phyloP scores from a whole-genome alignment of 805 yeast genomes.

The Saccharomycopsis fermentans region DNA sequence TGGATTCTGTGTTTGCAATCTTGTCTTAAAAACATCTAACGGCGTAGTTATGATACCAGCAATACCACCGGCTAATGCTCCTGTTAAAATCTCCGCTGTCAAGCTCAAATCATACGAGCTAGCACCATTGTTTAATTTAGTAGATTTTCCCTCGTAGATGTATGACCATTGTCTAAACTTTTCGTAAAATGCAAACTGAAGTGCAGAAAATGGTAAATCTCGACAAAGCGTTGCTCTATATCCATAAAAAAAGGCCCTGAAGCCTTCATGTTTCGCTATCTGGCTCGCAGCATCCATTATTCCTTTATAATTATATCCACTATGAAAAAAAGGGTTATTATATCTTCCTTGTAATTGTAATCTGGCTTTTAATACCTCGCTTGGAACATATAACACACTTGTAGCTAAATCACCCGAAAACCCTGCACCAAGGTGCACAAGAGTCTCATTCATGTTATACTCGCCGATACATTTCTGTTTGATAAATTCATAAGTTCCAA shows the following conservation, averaged over 20 bases:
- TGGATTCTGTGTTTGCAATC: constrained; percentile 81
- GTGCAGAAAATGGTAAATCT: constrained; percentile 91
- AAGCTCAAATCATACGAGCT: constrained; percentile 40
- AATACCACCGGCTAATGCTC: constrained; percentile 92
- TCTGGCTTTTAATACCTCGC: constrained; percentile 89
- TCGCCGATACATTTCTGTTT: constrained; percentile 63
- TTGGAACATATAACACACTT: constrained; percentile 84
- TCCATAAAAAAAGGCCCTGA: constrained; percentile 70
- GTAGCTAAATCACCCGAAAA: constrained; percentile 89
- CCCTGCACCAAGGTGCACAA: constrained; percentile 76
- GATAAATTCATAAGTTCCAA: constrained; percentile 77
- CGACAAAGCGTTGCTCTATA: constrained; percentile 89
- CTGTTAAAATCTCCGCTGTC: constrained; percentile 63
- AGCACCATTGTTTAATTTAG: constrained; percentile 25
- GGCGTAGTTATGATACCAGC: constrained; percentile 90
- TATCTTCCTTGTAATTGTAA: constrained; percentile 83
- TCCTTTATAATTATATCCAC: constrained; percentile 84
- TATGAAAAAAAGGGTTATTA: constrained; percentile 66
- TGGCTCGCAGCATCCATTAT: constrained; percentile 58
- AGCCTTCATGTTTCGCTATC: constrained; percentile 62
- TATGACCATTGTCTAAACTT: constrained; percentile 58
- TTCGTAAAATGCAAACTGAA: constrained; percentile 94
- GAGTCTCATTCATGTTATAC: constrained; percentile 60
- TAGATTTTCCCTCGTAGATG: constrained; percentile 23
- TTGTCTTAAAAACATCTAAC: constrained; percentile 80